A percentile compares a stretch with the other conserved stretches of the same genome.
phyloP scores from a whole-genome alignment of 1,139 yeast species.

The Komagataea norvegica region DNA sequence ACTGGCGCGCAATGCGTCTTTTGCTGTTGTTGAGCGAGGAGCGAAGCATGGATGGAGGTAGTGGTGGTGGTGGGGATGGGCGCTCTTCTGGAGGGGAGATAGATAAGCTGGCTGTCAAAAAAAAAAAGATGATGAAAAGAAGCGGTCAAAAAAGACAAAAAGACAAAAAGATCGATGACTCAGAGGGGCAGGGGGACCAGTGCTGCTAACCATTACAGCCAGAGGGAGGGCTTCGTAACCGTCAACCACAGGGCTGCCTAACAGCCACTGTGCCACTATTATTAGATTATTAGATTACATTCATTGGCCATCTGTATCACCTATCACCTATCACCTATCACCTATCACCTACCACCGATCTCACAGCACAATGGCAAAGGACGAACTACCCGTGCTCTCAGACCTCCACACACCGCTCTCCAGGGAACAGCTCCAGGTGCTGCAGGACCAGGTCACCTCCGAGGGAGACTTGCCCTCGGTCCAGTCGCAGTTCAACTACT shows the following conservation, averaged over 20 bases:
- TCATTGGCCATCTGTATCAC: no score
- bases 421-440: constrained; percentile 66
- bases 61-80: no score
- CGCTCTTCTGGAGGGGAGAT: no score
- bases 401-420: constrained; percentile 54
- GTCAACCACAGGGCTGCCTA: no score
- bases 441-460: constrained; percentile 70
- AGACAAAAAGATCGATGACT: neutral
- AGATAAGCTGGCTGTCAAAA: no score
- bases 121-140: neutral
- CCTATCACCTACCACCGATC: neutral
- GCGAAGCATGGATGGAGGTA: constrained; percentile 20
- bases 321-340: neutral
- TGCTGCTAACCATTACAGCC: no score
- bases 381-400: constrained; percentile 18
- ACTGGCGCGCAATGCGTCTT: constrained; percentile 23
- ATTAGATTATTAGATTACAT: no score
- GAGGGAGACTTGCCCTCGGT: constrained; percentile 79
- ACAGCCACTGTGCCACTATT: no score
- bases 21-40: constrained; percentile 24
- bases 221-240: no score
- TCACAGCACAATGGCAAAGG: constrained; percentile 6
- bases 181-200: no score
- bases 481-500: constrained; percentile 87
- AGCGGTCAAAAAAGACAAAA: neutral